Base-by-base conservation (phyloP, 2,329 filamentous ascomycete species). In the Pezizomycotina sp. region DNA sequence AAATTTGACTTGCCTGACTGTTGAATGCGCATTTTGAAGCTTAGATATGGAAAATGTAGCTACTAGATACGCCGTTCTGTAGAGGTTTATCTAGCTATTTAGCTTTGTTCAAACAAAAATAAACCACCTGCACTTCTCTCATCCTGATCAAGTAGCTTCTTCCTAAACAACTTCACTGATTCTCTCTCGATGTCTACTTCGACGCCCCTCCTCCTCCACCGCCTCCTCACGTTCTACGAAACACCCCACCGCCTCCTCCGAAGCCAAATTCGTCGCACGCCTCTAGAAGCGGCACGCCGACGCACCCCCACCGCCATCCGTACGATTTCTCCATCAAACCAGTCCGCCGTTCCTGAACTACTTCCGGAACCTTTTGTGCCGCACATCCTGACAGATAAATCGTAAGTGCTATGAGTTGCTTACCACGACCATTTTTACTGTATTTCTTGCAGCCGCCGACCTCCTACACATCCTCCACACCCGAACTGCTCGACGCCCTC, bases 401-500 rank as follows among this genome's bases (percentile, higher is more conserved):
- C 79, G 82, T 91, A 62, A 47, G 70, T 60, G 42, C 47, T 36
- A 28, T 27, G 9, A 38, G 35, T 35, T 41, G 30, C 27, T 34
- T 19, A 40, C 26, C 38, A 36, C 47, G 55, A 48, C 24, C 49
- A 31, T 43, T 42, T 43, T 35, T 34, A 32, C 21, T 42, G 28
- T 25, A 26, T 38, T 30, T 22, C 26, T 36, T 47, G 16, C 53
- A 81, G 82, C 33, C 86, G 82, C 50, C 52, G 77, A 93, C 57
- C 70, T 93, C 7, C 68, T 77, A 35, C 64, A 71, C 30, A 66
- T 83, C 31, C 64, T 83, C 41, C 63, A 69, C 46, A 68, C 66
- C 42, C 69, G 74, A 1, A 52, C 66, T 91, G 15, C 71, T 92
- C 46, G 65, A 71, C 27, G 74, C 81, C n/a, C 68, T 93, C 18